These are phyloP conservation scores for Globisporangium yorkense DNA, from an alignment of 352 stramenopile species.

Conservation along the genomic window DNA sequence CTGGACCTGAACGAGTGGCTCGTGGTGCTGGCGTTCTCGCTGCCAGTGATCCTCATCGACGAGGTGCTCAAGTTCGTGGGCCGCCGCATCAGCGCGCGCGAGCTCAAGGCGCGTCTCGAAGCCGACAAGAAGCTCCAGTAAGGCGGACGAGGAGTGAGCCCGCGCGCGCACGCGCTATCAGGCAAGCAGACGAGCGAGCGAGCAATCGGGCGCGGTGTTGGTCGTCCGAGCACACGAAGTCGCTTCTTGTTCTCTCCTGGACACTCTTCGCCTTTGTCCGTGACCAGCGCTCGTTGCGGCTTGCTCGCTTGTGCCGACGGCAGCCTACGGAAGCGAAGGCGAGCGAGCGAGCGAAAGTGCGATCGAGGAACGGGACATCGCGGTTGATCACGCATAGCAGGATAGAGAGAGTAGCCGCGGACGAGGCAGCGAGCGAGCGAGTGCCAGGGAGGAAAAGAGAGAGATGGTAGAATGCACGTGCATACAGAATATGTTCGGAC, in stretches of 20 bases:
- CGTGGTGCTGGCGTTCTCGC: conserved; percentile 88
- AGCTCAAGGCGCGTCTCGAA: conserved; percentile 59
- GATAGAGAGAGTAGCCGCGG: neutral
- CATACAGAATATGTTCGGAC: neutral
- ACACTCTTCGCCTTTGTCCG: neutral
- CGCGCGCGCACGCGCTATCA: too few relatives aligned
- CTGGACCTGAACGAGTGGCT: conserved; percentile 91
- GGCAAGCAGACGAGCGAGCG: too few relatives aligned
- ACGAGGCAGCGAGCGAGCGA: neutral
- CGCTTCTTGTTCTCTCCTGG: neutral
- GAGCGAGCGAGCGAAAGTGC: too few relatives aligned
- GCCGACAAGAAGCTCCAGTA: conserved; percentile 52
- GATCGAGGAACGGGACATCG: too few relatives aligned
- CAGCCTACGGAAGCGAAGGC: neutral
- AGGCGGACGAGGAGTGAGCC: neutral
- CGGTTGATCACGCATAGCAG: neutral
- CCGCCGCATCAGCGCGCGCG: conserved; percentile 66
- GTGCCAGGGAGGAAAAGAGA: neutral
- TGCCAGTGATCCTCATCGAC: conserved; percentile 93
- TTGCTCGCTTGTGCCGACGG: neutral
- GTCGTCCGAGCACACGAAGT: neutral
- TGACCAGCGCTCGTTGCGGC: neutral
- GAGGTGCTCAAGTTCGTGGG: conserved; percentile 93
- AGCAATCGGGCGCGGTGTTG: too few relatives aligned
- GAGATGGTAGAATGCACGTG: neutral